phyloP scores from a whole-genome alignment of 805 yeast genomes.

The Candida oleophila region DNA sequence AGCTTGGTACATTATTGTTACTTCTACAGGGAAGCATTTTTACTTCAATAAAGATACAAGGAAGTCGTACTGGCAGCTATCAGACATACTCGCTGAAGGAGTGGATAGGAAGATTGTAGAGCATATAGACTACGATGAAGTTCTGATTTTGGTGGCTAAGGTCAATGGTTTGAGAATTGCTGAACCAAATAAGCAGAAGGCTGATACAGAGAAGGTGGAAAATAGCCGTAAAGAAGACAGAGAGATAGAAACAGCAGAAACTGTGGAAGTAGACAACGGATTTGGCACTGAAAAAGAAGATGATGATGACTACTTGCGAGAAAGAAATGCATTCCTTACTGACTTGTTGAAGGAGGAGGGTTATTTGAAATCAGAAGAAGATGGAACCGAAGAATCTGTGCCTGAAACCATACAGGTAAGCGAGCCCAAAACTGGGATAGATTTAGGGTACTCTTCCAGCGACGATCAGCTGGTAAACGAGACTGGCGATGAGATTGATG shows the following conservation, averaged over 20 bases:
- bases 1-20: constrained; percentile 30
- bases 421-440: constrained; percentile 9
- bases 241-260: constrained; percentile 5
- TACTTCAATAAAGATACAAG: constrained; percentile 23
- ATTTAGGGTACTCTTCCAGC: constrained; percentile 24
- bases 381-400: constrained; percentile 4
- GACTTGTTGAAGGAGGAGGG: constrained; percentile 21
- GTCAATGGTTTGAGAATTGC: constrained; percentile 18
- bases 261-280: constrained; percentile 2
- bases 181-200: background rate
- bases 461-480: constrained; percentile 13
- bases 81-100: constrained; percentile 17
- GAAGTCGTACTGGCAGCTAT: constrained; percentile 33
- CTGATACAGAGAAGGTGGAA: constrained; percentile 2
- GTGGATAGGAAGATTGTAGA: constrained; percentile 4
- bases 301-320: constrained; percentile 10
- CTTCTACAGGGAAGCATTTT: constrained; percentile 26
- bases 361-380: constrained; percentile 8
- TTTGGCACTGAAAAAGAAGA: constrained; percentile 6
- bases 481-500: constrained; percentile 10
- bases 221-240: background rate
- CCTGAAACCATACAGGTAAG: constrained; percentile 3
- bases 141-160: constrained; percentile 28
- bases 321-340: constrained; percentile 12
- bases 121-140: constrained; percentile 26